Evolutionary conservation across 331 rosid species (phyloP).

Genomic region (Spiraea crenata): DNA sequence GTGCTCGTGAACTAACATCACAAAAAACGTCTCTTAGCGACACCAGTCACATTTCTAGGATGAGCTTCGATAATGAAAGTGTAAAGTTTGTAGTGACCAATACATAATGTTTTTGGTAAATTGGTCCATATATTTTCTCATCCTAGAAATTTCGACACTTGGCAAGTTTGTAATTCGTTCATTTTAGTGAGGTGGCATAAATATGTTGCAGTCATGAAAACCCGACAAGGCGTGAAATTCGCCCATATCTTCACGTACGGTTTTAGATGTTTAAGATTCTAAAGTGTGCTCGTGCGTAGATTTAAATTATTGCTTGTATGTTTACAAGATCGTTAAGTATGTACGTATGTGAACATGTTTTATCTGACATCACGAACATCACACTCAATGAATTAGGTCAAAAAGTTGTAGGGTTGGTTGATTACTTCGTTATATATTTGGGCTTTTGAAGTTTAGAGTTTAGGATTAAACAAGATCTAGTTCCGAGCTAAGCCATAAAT

Average conservation of each 20-base stretch:
- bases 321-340: no score
- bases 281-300: no score
- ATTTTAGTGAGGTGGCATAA: neutral
- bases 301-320: no score
- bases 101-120: neutral
- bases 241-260: neutral
- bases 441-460: no score
- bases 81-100: neutral
- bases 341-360: no score
- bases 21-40: neutral
- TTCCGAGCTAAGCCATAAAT: no score
- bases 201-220: neutral
- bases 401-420: no score
- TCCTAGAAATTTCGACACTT: neutral
- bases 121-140: neutral
- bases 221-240: conserved; percentile 7
- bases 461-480: no score
- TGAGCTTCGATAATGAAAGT: neutral
- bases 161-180: neutral
- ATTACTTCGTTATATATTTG: no score
- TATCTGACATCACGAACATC: no score
- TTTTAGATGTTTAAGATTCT: no score
- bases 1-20: conserved; percentile 6
- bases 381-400: no score
- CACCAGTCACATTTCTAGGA: neutral